Percentiles rank a stretch among this genome's conserved stretches.
Evolutionary conservation across 257 asterid genomes (phyloP).

Genomic region (Solanum tarijense): DNA sequence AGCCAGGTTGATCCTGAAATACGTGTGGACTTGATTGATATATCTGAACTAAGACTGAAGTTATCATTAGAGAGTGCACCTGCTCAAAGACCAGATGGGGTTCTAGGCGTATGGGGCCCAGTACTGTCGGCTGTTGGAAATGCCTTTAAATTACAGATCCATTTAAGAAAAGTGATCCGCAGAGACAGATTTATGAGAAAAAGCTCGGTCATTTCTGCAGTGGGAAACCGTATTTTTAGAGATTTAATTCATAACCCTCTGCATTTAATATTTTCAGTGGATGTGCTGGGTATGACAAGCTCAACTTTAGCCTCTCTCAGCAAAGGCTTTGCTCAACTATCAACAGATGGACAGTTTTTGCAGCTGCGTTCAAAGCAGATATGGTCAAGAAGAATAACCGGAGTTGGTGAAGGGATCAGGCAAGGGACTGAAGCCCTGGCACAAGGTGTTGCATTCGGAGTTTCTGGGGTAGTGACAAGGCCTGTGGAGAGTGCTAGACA

Average conservation of each 20-base stretch:
- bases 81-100: conserved; percentile 86
- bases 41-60: conserved; percentile 84
- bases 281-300: conserved; percentile 95
- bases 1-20: conserved; percentile 98
- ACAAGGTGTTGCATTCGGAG: conserved; percentile 95
- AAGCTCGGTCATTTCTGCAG: conserved; percentile 69
- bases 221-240: conserved; percentile 86
- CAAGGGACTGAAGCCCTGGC: conserved; percentile 99
- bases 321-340: conserved; percentile 98
- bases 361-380: conserved; percentile 97
- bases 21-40: conserved; percentile 88
- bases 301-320: conserved; percentile 96
- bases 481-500: conserved; percentile 95
- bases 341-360: conserved; percentile 95
- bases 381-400: conserved; percentile 94
- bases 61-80: conserved; percentile 90
- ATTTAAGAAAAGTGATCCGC: conserved; percentile 77
- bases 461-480: conserved; percentile 87
- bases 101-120: conserved; percentile 96
- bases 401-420: conserved; percentile 94
- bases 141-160: conserved; percentile 92
- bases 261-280: conserved; percentile 84
- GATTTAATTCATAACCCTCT: conserved; percentile 93
- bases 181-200: conserved; percentile 82
- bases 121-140: conserved; percentile 94